Conservation (phyloP, 768 basidiomycete species). For the Mycena alexandri region DNA sequence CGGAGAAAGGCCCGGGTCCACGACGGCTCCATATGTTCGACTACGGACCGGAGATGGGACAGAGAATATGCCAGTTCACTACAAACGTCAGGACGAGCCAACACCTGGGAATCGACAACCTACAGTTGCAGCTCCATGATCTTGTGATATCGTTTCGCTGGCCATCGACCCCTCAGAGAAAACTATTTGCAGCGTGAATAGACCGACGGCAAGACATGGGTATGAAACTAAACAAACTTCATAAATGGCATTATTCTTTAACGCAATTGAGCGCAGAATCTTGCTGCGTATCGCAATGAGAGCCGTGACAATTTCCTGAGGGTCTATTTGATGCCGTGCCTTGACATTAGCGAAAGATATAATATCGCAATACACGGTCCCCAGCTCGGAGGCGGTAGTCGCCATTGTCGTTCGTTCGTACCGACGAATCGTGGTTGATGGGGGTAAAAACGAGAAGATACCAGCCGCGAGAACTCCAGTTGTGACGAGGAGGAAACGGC, state of each 20-base stretch:
- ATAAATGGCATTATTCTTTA: constrained; percentile 72
- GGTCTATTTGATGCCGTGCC: constrained; percentile 56
- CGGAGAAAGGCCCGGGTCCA: constrained; percentile 85
- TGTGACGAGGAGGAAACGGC: constrained; percentile 76
- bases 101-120: constrained; percentile 36
- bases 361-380: constrained; percentile 80
- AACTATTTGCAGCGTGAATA: constrained; percentile 58
- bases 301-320: constrained; percentile 69
- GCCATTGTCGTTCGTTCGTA: constrained; percentile 81
- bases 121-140: constrained; percentile 79
- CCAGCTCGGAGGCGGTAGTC: constrained; percentile 75
- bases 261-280: constrained; percentile 68
- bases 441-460: constrained; percentile 79
- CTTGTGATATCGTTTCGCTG: constrained; percentile 79
- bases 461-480: constrained; percentile 83
- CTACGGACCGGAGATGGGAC: constrained; percentile 79
- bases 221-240: constrained; percentile 58
- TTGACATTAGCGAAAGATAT: constrained; percentile 76
- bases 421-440: constrained; percentile 77
- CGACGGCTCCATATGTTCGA: constrained; percentile 77
- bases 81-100: constrained; percentile 12
- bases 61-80: constrained; percentile 80
- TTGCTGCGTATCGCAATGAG: constrained; percentile 83
- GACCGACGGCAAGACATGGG: neutral
- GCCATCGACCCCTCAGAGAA: constrained; percentile 84